Evolutionary conservation across 116 monocot genomes (phyloP).

Genomic region (Cymodocea nodosa): DNA sequence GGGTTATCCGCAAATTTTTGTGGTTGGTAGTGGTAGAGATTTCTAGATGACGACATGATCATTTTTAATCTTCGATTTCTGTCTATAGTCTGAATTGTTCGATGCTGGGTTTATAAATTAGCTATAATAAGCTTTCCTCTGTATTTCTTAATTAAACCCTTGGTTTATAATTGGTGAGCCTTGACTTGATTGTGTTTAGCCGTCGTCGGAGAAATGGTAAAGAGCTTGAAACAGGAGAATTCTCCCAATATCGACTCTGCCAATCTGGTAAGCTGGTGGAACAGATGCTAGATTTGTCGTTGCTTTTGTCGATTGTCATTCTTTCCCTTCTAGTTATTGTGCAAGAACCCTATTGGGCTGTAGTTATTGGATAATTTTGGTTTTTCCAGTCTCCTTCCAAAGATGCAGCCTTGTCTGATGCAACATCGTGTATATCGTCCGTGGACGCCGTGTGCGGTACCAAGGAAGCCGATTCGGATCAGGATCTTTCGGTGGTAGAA

Average conservation of each 20-base stretch:
- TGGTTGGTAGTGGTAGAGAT: not conserved
- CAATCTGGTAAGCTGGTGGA: constrained; percentile 23
- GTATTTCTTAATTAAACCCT: no score
- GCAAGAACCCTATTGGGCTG: not conserved
- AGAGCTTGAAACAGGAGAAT: constrained; percentile 34
- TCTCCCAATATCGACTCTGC: constrained; percentile 11
- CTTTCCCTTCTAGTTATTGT: no score
- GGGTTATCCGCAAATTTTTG: not conserved
- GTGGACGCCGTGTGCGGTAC: constrained; percentile 20
- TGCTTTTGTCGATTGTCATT: not conserved
- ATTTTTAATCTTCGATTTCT: no score
- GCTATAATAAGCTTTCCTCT: no score
- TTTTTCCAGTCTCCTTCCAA: constrained; percentile 25
- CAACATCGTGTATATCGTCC: constrained; percentile 64
- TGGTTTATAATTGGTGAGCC: no score
- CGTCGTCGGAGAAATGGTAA: constrained; percentile 34
- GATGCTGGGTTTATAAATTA: no score
- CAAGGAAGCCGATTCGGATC: constrained; percentile 56
- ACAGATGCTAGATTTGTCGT: not conserved
- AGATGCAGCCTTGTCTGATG: constrained; percentile 54
- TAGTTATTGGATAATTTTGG: not conserved
- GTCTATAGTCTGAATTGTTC: no score
- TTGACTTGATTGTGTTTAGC: constrained; percentile 15
- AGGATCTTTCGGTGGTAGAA: constrained; percentile 31
- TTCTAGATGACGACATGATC: not conserved